These are phyloP conservation scores for Fragaria ananassa DNA, from an alignment of 306 rosid genomes.

Conservation along the genomic window DNA sequence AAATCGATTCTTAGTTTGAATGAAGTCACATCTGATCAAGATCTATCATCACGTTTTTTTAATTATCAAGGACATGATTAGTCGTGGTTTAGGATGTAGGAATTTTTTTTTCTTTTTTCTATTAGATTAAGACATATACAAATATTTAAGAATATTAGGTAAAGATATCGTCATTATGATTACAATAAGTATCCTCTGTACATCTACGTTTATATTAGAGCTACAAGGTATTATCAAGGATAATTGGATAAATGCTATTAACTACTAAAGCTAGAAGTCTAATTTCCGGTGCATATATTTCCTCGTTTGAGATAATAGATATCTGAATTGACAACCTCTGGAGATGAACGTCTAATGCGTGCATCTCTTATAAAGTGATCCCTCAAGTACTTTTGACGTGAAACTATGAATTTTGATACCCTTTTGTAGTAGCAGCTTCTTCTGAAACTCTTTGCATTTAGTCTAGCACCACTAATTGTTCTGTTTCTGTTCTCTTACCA, in stretches of 20 bases:
- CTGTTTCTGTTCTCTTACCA: background rate
- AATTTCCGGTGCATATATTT: background rate
- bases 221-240: background rate
- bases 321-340: background rate
- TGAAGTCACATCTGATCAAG: background rate
- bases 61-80: background rate
- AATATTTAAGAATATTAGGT: background rate
- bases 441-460: background rate
- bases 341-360: background rate
- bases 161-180: background rate
- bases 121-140: background rate
- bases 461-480: background rate
- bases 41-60: background rate
- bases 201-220: background rate
- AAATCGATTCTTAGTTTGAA: background rate
- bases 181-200: background rate
- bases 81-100: background rate
- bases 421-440: background rate
- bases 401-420: background rate
- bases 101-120: background rate
- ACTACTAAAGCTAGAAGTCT: background rate
- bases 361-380: background rate
- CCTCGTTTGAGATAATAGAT: background rate
- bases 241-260: background rate
- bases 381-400: background rate